A percentile compares a stretch with the other conserved stretches of the same genome.
phyloP scores from a whole-genome alignment of 1,284 basidiomycete species.

The Microbotryum scabiosae region DNA sequence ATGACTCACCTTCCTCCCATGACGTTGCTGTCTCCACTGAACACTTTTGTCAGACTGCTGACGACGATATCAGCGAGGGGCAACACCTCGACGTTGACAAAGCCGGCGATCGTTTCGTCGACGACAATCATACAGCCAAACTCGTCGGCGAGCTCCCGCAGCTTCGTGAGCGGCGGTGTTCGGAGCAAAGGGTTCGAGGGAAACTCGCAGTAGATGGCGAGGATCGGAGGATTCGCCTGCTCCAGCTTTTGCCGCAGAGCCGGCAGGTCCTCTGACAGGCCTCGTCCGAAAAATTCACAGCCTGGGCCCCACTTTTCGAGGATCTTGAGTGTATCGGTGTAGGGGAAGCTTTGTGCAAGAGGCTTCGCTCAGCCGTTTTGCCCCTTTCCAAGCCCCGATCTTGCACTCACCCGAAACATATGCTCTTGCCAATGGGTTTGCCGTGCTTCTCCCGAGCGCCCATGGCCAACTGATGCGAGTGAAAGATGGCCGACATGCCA shows the following conservation, averaged over 20 bases:
- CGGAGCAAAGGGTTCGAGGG: conserved; percentile 90
- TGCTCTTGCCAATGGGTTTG: conserved; percentile 58
- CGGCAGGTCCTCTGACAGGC: conserved; percentile 66
- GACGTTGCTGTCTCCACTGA: conserved; percentile 89
- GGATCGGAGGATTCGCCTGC: conserved; percentile 40
- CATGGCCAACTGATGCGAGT: conserved; percentile 67
- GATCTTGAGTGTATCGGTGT: conserved; percentile 94
- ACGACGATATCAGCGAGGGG: conserved; percentile 88
- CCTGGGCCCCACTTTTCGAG: conserved; percentile 96
- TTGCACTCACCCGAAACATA: conserved; percentile 74
- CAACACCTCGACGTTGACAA: conserved; percentile 87
- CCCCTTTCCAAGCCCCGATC: background rate
- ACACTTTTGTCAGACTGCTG: conserved; percentile 88
- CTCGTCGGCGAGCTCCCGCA: conserved; percentile 75
- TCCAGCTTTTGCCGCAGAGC: conserved; percentile 59
- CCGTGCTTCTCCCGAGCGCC: conserved; percentile 38
- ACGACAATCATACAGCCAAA: conserved; percentile 82
- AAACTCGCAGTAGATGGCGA: conserved; percentile 62
- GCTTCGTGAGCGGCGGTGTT: conserved; percentile 66
- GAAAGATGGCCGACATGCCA: conserved; percentile 92
- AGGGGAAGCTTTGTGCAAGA: conserved; percentile 66
- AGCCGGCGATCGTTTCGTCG: conserved; percentile 95
- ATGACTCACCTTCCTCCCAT: conserved; percentile 84
- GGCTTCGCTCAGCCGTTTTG: conserved; percentile 4
- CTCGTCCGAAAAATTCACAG: conserved; percentile 79